phyloP scores from a whole-genome alignment of 176 grass and related monocot species.

The Sorghum bicolor region Sorghum_bicolor_NCBIv3 NC_012873.2:63997001-63997500 shows the following conservation, averaged over 20 bases:
- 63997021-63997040: too few relatives aligned
- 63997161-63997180: too few relatives aligned
- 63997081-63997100: too few relatives aligned
- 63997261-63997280: too few relatives aligned
- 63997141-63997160: too few relatives aligned
- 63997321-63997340: not conserved
- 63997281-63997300: not conserved
- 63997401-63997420: not conserved
- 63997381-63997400: not conserved
- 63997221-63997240: not conserved
- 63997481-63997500: too few relatives aligned
- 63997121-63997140: too few relatives aligned
- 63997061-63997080: too few relatives aligned
- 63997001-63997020: too few relatives aligned
- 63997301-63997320: slow-evolving; percentile 3
- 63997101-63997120: too few relatives aligned
- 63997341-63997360: not conserved
- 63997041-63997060: too few relatives aligned
- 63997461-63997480: too few relatives aligned
- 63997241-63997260: not conserved
- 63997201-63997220: not conserved
- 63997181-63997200: not conserved
- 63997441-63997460: not conserved
- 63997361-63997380: not conserved
- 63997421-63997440: not conserved